Evolutionary conservation across 2,329 filamentous ascomycete genomes (phyloP).

Genomic region (Aaosphaeria arxii): DNA sequence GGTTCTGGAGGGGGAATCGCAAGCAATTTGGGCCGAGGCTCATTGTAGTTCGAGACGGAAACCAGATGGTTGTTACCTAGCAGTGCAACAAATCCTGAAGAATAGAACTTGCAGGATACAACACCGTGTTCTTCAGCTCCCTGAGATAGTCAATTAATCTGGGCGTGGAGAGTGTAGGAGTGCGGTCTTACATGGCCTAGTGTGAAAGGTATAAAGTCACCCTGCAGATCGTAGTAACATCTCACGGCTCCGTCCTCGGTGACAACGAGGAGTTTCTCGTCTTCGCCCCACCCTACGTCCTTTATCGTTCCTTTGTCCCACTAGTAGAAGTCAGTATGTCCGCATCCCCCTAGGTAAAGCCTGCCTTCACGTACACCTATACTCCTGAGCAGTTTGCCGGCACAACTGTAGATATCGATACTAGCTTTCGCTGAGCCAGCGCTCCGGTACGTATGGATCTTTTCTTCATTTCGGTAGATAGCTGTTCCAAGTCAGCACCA

Average conservation of each 20-base stretch:
- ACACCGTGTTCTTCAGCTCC: slow-evolving; percentile 87
- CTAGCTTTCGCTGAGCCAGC: slow-evolving; percentile 70
- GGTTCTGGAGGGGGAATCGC: slow-evolving; percentile 73
- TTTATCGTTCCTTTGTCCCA: slow-evolving; percentile 90
- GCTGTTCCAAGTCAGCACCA: slow-evolving; percentile 54
- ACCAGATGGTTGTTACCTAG: slow-evolving; percentile 85
- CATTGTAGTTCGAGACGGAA: slow-evolving; percentile 82
- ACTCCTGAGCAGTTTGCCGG: slow-evolving; percentile 80
- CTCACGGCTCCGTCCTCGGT: slow-evolving; percentile 86
- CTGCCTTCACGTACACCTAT: slow-evolving; percentile 56
- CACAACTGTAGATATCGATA: slow-evolving; percentile 92
- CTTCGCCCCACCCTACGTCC: slow-evolving; percentile 92
- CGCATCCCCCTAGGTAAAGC: slow-evolving; percentile 1
- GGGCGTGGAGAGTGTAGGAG: background rate
- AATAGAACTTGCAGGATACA: slow-evolving; percentile 86
- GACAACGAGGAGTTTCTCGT: slow-evolving; percentile 86
- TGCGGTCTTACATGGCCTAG: slow-evolving; percentile 64
- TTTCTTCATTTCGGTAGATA: slow-evolving; percentile 82
- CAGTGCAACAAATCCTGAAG: slow-evolving; percentile 86
- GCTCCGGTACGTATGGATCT: slow-evolving; percentile 74
- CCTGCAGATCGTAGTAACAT: slow-evolving; percentile 87
- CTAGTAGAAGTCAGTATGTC: slow-evolving; percentile 33
- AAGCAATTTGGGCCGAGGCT: slow-evolving; percentile 82
- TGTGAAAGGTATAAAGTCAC: slow-evolving; percentile 92
- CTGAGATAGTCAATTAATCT: slow-evolving; percentile 26